phyloP scores from a whole-genome alignment of 345 rosid genomes.

The Eucalyptus globulus region DNA sequence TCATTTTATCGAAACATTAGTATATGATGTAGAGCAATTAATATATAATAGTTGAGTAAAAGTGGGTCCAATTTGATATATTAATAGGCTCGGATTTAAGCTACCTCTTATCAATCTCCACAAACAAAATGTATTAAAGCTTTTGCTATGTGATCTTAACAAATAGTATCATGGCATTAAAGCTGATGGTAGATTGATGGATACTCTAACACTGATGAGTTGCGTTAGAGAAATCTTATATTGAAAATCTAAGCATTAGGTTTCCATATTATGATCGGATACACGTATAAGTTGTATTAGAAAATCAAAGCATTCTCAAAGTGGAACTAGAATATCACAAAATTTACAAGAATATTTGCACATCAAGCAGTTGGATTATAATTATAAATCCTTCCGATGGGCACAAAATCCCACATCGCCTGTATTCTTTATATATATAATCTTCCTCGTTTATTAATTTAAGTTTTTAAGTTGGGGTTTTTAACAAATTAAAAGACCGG shows the following conservation, averaged over 20 bases:
- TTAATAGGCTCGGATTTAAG: rapidly evolving
- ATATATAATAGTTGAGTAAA: too few species aligned
- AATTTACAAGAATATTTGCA: background rate
- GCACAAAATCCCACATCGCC: background rate
- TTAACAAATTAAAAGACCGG: background rate
- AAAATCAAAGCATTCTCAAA: background rate
- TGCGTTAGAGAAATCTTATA: background rate
- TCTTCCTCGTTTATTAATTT: background rate
- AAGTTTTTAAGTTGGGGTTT: background rate
- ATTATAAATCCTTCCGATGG: background rate
- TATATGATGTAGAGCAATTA: too few species aligned
- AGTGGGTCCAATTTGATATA: rapidly evolving
- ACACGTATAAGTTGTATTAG: rapidly evolving
- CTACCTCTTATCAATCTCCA: too few species aligned
- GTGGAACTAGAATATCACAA: background rate
- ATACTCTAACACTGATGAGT: background rate
- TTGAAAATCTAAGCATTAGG: background rate
- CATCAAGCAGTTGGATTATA: background rate
- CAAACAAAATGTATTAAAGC: background rate
- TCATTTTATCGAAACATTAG: too few species aligned
- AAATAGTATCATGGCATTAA: rapidly evolving
- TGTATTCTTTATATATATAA: background rate
- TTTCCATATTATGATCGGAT: too few species aligned
- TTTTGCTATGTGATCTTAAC: too few species aligned
- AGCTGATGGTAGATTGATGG: background rate